Percentiles rank a stretch among this genome's conserved stretches.
Conservation (phyloP, 108 stramenopile genomes). For the Aurantiochytrium sp. region DNA sequence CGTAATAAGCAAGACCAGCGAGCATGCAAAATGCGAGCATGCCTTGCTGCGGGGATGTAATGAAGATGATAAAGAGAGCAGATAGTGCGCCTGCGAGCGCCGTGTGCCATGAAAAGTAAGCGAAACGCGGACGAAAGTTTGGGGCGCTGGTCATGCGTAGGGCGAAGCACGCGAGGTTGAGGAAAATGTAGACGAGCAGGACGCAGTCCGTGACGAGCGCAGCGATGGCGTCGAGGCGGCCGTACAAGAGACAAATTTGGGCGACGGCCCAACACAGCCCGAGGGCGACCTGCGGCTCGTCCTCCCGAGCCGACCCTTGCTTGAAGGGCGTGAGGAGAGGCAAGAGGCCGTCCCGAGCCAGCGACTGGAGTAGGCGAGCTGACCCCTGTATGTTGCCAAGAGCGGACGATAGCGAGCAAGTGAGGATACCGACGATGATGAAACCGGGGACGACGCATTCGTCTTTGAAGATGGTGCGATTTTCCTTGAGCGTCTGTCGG, state of each 20-base stretch:
- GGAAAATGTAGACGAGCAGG: conserved; percentile 17
- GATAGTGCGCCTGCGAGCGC: conserved; percentile 10
- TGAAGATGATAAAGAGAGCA: neutral
- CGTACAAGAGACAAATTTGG: neutral
- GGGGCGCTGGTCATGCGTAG: conserved; percentile 15
- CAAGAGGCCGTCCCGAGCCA: conserved; percentile 25
- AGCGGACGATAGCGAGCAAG: neutral
- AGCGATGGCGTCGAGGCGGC: conserved; percentile 18
- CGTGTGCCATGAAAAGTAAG: conserved; percentile 29
- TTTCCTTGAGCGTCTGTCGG: neutral
- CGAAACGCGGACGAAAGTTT: conserved; percentile 23
- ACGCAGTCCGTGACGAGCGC: conserved; percentile 21
- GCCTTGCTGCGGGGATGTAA: neutral
- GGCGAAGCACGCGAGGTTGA: conserved; percentile 15
- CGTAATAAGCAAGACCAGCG: neutral
- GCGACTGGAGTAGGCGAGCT: conserved; percentile 9
- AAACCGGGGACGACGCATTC: neutral
- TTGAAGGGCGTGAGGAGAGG: neutral
- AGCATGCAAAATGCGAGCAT: neutral
- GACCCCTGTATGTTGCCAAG: conserved; percentile 14
- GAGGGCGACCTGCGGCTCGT: conserved; percentile 20
- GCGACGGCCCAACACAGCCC: neutral
- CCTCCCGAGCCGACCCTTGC: neutral
- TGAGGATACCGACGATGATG: conserved; percentile 19
- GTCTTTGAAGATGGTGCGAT: conserved; percentile 16